Conservation (phyloP, 2,329 filamentous ascomycete genomes). For the Phoma sp. region DNA sequence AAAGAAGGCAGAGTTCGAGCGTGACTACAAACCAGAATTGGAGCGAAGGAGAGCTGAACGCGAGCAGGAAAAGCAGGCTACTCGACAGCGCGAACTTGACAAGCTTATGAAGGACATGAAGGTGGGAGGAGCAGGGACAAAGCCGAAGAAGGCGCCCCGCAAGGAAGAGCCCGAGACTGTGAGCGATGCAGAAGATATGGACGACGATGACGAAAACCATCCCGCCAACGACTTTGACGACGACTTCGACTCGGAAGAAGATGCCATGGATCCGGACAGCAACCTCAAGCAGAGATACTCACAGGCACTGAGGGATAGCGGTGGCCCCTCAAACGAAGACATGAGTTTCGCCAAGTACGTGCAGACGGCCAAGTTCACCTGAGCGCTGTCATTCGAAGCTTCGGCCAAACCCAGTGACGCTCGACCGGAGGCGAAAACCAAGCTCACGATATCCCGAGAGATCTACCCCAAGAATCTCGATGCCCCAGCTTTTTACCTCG, state of each 20-base stretch:
- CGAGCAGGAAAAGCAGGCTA: constrained; percentile 74
- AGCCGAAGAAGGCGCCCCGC: constrained; percentile 44
- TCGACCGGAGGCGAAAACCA: not conserved
- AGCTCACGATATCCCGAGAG: not conserved
- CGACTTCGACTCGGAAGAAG: constrained; percentile 62
- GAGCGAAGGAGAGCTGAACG: constrained; percentile 78
- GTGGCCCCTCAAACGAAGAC: constrained; percentile 54
- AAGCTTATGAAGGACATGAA: constrained; percentile 96
- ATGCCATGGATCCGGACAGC: constrained; percentile 63
- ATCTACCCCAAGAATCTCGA: not conserved
- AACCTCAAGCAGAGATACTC: constrained; percentile 79
- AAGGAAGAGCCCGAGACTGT: constrained; percentile 59
- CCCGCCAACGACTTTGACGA: constrained; percentile 56
- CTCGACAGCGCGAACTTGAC: constrained; percentile 81
- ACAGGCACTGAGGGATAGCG: constrained; percentile 69
- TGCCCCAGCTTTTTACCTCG: constrained; percentile 3
- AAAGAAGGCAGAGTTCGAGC: constrained; percentile 87
- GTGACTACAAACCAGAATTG: constrained; percentile 91
- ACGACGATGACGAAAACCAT: constrained; percentile 55
- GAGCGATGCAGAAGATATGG: constrained; percentile 59
- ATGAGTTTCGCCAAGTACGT: constrained; percentile 62
- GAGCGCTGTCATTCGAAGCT: constrained; percentile 17
- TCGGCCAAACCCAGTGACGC: not conserved
- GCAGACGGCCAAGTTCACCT: constrained; percentile 46
- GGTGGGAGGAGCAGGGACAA: constrained; percentile 52